Evolutionary conservation across 345 rosid species (phyloP), one percentile per base, ranked within the genome.

Genomic region (Ceriops decandra): DNA sequence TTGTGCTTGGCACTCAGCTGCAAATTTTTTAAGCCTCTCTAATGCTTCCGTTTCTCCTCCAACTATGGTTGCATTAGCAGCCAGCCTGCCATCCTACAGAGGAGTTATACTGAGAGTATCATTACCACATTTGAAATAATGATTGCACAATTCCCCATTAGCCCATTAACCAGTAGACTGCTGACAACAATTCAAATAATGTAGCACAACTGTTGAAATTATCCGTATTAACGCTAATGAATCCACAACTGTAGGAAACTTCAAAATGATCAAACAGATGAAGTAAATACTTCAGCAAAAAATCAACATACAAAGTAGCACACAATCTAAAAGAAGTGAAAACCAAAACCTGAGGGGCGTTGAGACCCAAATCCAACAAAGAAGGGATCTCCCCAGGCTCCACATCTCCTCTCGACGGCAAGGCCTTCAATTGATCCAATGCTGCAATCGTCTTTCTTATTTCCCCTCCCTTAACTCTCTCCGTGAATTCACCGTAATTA

Each of bases 41-140:
- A 90, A 70, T 60, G 91, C 99, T 82, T 92, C 98, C 57, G 90
- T 85, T 89, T 95, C 99, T 52, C 98, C 99, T 64, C 99, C 99
- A 68, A 85, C 82, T 91, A 90, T 85, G 21, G 93, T 75, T 59
- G 81, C 74, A 71, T 71, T 71, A 47, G 75, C 69, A 66, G 68
- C 72, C 53, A 84, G 79, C 74, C 85, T 89, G 59, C 92, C 92
- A 36, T 84, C 93, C 99, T 95, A 68, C 22, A 78, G 27, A 54
- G 62, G 24, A 33, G 64, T 57, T 33, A 64, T 31, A 21, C 59
- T 27, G 21, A 58, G 26, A 67, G 67, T n/a, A 64, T 76, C 36
- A 62, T 62, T 13, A 81, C 31, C 49, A 36, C 69, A 60, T 42
- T 54, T 4, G 31, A 52, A 63, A 30, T 52, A 60, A 5, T 10